phyloP scores from a whole-genome alignment of 768 basidiomycete genomes.

The Termitomyces sp. region DNA sequence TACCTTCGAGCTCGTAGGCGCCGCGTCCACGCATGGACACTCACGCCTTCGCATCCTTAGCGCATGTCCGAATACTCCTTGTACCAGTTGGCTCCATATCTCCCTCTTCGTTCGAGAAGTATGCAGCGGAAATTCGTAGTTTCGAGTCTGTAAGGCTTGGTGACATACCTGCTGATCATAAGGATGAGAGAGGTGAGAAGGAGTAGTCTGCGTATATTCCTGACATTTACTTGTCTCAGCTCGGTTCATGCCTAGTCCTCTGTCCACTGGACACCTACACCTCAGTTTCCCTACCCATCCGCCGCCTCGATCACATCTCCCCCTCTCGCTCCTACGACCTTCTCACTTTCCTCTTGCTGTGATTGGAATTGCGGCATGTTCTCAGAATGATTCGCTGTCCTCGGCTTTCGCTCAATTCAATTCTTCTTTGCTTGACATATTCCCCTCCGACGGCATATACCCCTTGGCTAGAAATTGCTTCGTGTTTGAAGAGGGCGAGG shows the following conservation, averaged over 20 bases:
- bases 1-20: not conserved
- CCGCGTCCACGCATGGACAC: constrained; percentile 48
- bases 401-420: constrained; percentile 63
- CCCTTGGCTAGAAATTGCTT: constrained; percentile 81
- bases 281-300: constrained; percentile 75
- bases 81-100: constrained; percentile 80
- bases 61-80: constrained; percentile 79
- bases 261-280: constrained; percentile 77
- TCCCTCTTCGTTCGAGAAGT: constrained; percentile 63
- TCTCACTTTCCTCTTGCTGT: constrained; percentile 85
- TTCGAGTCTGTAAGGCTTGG: constrained; percentile 71
- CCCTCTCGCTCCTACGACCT: constrained; percentile 68
- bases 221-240: constrained; percentile 37
- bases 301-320: constrained; percentile 57
- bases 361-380: constrained; percentile 78
- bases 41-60: constrained; percentile 74
- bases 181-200: constrained; percentile 66
- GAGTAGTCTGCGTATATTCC: not conserved
- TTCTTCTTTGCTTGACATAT: constrained; percentile 55
- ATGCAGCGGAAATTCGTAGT: constrained; percentile 65
- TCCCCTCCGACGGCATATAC: constrained; percentile 60
- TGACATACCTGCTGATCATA: constrained; percentile 76
- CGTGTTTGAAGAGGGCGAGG: constrained; percentile 75
- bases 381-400: constrained; percentile 45
- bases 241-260: constrained; percentile 75